A percentile compares a stretch with the other conserved stretches of the same genome.
Conservation (phyloP, 2,329 filamentous ascomycete genomes). For the Cladophialophora immunda region DNA sequence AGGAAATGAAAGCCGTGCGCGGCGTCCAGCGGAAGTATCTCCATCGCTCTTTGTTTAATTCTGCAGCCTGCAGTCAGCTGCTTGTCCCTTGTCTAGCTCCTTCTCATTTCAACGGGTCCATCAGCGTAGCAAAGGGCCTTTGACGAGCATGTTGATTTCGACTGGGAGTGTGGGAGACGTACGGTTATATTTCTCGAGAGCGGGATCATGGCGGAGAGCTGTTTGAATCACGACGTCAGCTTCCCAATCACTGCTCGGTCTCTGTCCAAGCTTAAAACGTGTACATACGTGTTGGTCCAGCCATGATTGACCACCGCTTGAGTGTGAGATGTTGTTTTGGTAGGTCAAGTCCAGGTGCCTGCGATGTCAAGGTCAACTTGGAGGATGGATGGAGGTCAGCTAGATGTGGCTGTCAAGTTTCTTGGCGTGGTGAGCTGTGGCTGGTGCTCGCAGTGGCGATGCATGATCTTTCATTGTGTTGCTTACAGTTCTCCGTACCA, state of each 20-base stretch:
- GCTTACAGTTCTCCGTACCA: not conserved
- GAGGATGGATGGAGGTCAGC: slow-evolving; percentile 4
- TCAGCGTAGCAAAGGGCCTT: not conserved
- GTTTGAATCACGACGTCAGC: slow-evolving; percentile 39
- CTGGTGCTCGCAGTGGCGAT: slow-evolving; percentile 19
- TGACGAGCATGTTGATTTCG: not conserved
- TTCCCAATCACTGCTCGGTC: slow-evolving; percentile 55
- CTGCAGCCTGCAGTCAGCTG: slow-evolving; percentile 29
- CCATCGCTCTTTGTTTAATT: slow-evolving; percentile 79
- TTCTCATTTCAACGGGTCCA: not conserved
- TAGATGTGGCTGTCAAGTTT: slow-evolving; percentile 8
- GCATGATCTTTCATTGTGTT: not conserved
- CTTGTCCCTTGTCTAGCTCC: not conserved
- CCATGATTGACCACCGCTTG: slow-evolving; percentile 53
- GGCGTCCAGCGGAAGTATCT: slow-evolving; percentile 96
- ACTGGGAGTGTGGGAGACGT: slow-evolving; percentile 35
- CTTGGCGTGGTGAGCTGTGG: slow-evolving; percentile 7
- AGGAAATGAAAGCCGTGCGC: slow-evolving; percentile 79
- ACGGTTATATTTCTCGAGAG: slow-evolving; percentile 61
- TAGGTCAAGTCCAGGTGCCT: slow-evolving; percentile 26
- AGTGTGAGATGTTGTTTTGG: slow-evolving; percentile 13
- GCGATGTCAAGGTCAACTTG: not conserved
- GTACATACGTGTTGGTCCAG: slow-evolving; percentile 59
- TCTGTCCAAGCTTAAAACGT: slow-evolving; percentile 38
- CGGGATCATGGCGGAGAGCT: slow-evolving; percentile 55